Percentiles rank a stretch among this genome's conserved stretches.
These are phyloP conservation scores for Skeletonema potamos DNA, from an alignment of 108 stramenopile species.

Conservation along the genomic window DNA sequence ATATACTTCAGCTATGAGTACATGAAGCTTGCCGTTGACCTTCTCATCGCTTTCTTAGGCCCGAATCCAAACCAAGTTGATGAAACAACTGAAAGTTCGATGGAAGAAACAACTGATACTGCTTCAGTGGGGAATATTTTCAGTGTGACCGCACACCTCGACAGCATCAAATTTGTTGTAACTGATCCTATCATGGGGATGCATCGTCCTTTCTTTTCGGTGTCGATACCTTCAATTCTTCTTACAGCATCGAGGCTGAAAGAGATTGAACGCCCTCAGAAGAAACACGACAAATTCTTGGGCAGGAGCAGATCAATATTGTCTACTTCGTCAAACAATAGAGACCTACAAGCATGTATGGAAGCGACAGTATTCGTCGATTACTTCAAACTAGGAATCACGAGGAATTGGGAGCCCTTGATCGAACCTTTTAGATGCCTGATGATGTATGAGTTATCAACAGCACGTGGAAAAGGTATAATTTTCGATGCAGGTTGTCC, in stretches of 20 bases:
- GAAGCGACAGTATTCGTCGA: slow-evolving; percentile 75
- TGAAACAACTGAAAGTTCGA: slow-evolving; percentile 31
- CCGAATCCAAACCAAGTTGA: slow-evolving; percentile 11
- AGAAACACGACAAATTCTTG: slow-evolving; percentile 10
- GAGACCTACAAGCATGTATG: slow-evolving; percentile 28
- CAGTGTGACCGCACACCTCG: slow-evolving; percentile 51
- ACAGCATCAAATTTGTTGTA: slow-evolving; percentile 58
- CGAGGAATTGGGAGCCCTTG: slow-evolving; percentile 94
- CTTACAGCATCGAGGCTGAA: slow-evolving; percentile 62
- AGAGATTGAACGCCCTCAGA: slow-evolving; percentile 3
- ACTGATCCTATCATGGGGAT: slow-evolving; percentile 83
- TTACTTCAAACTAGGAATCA: slow-evolving; percentile 90
- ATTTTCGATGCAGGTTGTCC: slow-evolving; percentile 69
- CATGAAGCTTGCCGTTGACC: slow-evolving; percentile 40
- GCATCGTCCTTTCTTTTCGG: slow-evolving; percentile 49
- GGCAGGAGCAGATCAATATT: background rate
- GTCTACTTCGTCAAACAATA: background rate
- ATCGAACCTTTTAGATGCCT: slow-evolving; percentile 82
- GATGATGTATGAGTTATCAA: slow-evolving; percentile 65
- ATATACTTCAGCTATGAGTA: slow-evolving; percentile 67
- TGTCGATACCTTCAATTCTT: slow-evolving; percentile 50
- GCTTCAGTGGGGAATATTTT: slow-evolving; percentile 33
- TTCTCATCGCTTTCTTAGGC: slow-evolving; percentile 42
- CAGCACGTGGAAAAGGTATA: slow-evolving; percentile 65
- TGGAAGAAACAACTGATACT: slow-evolving; percentile 21